Base-by-base conservation (phyloP, 2,329 filamentous ascomycete species). In the Hirsutella rhossiliensis region DNA sequence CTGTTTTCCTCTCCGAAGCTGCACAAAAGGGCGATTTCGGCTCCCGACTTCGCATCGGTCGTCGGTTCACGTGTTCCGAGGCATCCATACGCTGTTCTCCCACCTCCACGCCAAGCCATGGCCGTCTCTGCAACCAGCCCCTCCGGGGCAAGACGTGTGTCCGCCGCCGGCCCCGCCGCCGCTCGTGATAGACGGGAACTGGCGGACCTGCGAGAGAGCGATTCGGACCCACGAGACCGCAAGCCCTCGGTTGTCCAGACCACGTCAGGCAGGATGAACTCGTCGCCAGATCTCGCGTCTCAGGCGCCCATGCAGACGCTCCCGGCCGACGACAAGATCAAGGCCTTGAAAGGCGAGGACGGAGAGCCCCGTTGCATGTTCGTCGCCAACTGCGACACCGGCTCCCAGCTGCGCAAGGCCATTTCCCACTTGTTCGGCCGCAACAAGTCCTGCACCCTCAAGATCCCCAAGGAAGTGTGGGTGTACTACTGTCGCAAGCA, bases 381-480 rank as follows among this genome's bases (percentile, higher is more conserved):
- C 49, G 69, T 73, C 15, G 59, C 66, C 1, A 66, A 74, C 47
- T 83, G 79, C 55, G 69, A 75, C 39, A 81, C 76, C 0, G 71
- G 70, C 4, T 78, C 76, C 5, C 71, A 76, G 44, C 72, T 73
- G 20, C 77, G 86, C 40, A 90, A 90, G 62, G 79, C 82, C 5
- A 82, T 90, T 47, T 87, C 83, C 0, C 84, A 92, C 55, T 75
- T 89, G 44, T 90, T 90, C 52, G 86, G 86, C 19, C 77, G 87
- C 32, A 92, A 92, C 68, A 92, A 92, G 63, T 70, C 75, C 8
- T 82, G 79, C 54, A 92, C 86, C 1, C 73, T 81, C 30, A 69
- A 72, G 38, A 85, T 92, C 41, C 83, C 83, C 0, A 64, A 74
- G 6, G 62, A 75, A 19, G 74, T 86, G 2, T 90, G 84, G 84